Base-by-base conservation (phyloP, 306 rosid genomes). In the Fragaria ananassa region DNA sequence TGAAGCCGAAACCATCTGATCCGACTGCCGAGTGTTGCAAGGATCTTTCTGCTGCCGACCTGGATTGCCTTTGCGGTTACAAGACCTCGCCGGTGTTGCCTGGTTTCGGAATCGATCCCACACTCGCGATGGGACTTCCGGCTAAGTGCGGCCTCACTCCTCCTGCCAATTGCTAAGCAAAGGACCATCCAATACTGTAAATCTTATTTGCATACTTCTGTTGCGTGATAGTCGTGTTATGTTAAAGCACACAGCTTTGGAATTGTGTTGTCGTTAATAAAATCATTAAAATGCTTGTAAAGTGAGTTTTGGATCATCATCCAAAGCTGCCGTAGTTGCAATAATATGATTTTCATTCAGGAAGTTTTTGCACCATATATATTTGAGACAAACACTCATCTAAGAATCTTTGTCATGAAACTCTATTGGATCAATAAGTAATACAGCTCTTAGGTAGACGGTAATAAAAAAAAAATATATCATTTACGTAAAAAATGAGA, bases 1-100 rank as follows among this genome's bases (percentile, higher is more conserved):
- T 87, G 5, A 27, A 79, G 14, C 88, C 91, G 11, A 21, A 80
- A 2, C 90, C 90, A 79, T 7, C 85, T 68, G 89, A 0, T 12
- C 83, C 7, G 39, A 64, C 68, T 37, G 45, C 19, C 6, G 39
- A 15, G 13, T 92, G 97, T 35, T 92, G 97, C 68, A 6, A 81
- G 18, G 83, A 83, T 12, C 85, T 91, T 11, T 70, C 73, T 0
- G 56, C n/a, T 18, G 97, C 96, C 4, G 90, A 92, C 68, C 85
- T 92, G 78, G 34, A 35, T 10, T 93, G 97, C 76, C 84, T 93
- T 8, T 93, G 97, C 68, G 70, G 83, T 69, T 93, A 89, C 69
- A 90, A 87, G 81, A 78, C 85, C 84, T 87, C 94, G 0, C 11
- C 41, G 0, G 31, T 74, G 71, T 77, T 93, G 14, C 82, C 90